A percentile compares a stretch with the other conserved stretches of the same genome.
Conservation (phyloP, 495 filamentous ascomycete genomes). For the Aspergillus sclerotioniger region DNA sequence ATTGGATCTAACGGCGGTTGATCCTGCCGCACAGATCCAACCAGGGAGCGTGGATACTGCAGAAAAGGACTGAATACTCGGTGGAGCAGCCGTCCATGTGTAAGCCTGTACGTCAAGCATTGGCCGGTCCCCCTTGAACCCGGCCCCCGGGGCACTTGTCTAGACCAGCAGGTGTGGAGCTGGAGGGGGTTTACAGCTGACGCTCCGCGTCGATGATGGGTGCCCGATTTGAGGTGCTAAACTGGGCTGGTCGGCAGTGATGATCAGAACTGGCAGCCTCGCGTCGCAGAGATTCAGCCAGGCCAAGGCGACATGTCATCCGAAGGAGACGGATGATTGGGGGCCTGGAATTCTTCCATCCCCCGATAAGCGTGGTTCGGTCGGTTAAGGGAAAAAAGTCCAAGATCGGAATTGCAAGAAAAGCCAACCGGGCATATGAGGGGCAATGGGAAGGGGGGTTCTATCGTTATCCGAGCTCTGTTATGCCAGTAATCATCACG, state of each 20-base stretch:
- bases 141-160: conserved; percentile 7
- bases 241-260: background rate
- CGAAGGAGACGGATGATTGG: conserved; percentile 11
- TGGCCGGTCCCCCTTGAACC: conserved; percentile 12
- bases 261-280: conserved; percentile 10
- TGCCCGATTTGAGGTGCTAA: conserved; percentile 1
- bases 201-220: conserved; percentile 3
- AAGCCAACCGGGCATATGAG: background rate
- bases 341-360: background rate
- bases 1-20: conserved; percentile 19
- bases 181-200: conserved; percentile 6
- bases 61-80: background rate
- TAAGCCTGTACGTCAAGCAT: conserved; percentile 20
- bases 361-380: conserved; percentile 25
- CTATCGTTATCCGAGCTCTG: background rate
- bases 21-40: conserved; percentile 15
- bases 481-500: background rate
- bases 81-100: conserved; percentile 14
- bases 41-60: conserved; percentile 6
- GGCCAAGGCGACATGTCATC: conserved; percentile 21
- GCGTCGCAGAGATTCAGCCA: conserved; percentile 6
- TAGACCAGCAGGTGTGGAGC: conserved; percentile 11
- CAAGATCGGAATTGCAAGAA: background rate
- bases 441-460: background rate
- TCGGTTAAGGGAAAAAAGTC: conserved; percentile 19